Evolutionary conservation across 2,329 filamentous ascomycete genomes (phyloP).

Genomic region (Juglanconis sp.): DNA sequence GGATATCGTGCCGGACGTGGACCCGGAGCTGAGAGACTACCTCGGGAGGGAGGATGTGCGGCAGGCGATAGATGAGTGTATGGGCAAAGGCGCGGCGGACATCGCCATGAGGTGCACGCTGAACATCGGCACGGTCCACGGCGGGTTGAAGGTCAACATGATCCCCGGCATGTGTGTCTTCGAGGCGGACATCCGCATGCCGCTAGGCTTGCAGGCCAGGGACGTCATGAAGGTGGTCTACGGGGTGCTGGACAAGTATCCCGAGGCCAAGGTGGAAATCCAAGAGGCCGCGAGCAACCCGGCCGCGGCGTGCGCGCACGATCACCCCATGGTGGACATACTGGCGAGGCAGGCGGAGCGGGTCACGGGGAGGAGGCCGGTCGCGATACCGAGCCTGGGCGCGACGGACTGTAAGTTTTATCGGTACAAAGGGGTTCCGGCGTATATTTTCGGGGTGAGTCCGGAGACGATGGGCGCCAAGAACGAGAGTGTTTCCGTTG

Average conservation of each 20-base stretch:
- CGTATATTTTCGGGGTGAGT: slow-evolving; percentile 32
- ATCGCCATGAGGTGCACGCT: slow-evolving; percentile 33
- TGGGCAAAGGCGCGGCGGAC: slow-evolving; percentile 33
- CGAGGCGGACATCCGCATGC: slow-evolving; percentile 38
- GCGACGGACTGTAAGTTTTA: slow-evolving; percentile 41
- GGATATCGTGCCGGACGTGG: slow-evolving; percentile 5
- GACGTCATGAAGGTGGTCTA: slow-evolving; percentile 28
- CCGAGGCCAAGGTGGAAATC: slow-evolving; percentile 25
- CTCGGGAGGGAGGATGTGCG: slow-evolving; percentile 29
- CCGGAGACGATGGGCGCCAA: slow-evolving; percentile 26
- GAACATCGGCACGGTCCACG: slow-evolving; percentile 38
- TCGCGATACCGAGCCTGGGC: slow-evolving; percentile 34
- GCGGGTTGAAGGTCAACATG: slow-evolving; percentile 40
- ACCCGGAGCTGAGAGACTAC: slow-evolving; percentile 25
- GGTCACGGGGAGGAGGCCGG: slow-evolving; percentile 6
- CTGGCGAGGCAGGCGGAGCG: slow-evolving; percentile 26
- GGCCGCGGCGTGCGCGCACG: slow-evolving; percentile 27
- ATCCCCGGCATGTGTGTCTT: slow-evolving; percentile 36
- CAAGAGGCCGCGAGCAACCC: slow-evolving; percentile 34
- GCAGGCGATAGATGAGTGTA: slow-evolving; percentile 30
- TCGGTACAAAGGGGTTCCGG: slow-evolving; percentile 32
- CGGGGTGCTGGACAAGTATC: slow-evolving; percentile 25
- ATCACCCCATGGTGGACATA: slow-evolving; percentile 31
- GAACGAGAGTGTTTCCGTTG: slow-evolving; percentile 25
- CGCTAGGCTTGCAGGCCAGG: slow-evolving; percentile 32